Base-by-base conservation (phyloP, 2,329 filamentous ascomycete species). In the Paraphoma chrysanthemicola region DNA sequence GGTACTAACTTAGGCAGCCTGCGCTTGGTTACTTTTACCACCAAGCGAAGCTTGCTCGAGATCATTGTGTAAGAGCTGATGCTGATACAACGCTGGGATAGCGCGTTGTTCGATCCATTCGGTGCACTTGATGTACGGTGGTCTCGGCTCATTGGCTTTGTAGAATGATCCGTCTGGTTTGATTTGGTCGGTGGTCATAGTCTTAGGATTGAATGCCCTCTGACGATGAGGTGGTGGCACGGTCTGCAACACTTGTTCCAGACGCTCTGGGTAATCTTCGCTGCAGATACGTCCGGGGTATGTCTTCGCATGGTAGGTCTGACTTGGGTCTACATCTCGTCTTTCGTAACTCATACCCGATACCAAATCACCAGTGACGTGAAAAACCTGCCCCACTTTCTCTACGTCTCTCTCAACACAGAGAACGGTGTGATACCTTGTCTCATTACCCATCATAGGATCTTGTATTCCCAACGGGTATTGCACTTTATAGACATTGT, bases 391-490 rank as follows among this genome's bases (percentile, higher is more conserved):
- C 2, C 53, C 53, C n/a, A 17, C 42, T 43, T 23, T 31, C 14
- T 51, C 42, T 42, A 5, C 30, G 14, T 47, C 8, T 4, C 48
- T 56, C 38, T 51, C 48, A 16, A 56, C 53, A n/a, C 42, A 56
- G 33, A 51, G 42, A 29, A 42, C 30, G 31, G 45, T 55, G 30
- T 55, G 53, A 43, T 44, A 50, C 29, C 53, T 44, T 31, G 46
- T 44, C 42, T 23, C 47, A 42, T 33, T 31, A 14, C 46, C 46
- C 53, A 55, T 55, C 47, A 55, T 28, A 16, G 53, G 53, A 12
- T 55, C 53, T 39, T 51, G 53, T 17, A 55, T 29, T 44, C 30
- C 47, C 29, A 55, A 42, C 33, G 29, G 41, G n/a, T 51, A 42
- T 39, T 55, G 10, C 18, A 54, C 46, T 14, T 36, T 30, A 29